Conservation (phyloP, 306 rosid genomes). For the Lablab purpureus region DNA sequence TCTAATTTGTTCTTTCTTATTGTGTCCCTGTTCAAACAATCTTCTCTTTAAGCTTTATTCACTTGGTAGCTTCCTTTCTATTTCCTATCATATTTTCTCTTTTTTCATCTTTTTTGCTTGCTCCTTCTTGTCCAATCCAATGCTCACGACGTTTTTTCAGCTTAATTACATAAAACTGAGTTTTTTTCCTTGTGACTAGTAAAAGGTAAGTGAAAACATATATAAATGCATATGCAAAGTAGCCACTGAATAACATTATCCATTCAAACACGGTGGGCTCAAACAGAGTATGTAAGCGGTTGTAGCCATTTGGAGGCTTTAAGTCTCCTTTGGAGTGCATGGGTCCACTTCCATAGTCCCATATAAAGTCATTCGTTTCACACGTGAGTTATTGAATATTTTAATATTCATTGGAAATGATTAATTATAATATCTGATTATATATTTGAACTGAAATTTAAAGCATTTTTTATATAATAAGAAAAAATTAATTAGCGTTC, state of each 20-base stretch:
- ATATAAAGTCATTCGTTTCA: constrained; percentile 10
- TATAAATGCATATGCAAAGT: constrained; percentile 1
- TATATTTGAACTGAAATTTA: too few species aligned
- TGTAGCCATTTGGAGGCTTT: background rate
- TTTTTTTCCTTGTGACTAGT: too few species aligned
- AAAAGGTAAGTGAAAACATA: background rate
- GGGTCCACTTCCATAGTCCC: background rate
- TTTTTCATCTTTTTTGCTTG: background rate
- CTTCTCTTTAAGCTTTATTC: constrained; percentile 45
- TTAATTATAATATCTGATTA: too few species aligned
- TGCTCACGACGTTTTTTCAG: background rate
- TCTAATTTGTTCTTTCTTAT: background rate
- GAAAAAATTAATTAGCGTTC: background rate
- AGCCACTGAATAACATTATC: background rate
- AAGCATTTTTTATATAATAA: too few species aligned
- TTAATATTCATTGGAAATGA: too few species aligned
- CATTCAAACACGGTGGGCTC: constrained; percentile 22
- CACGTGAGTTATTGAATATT: constrained; percentile 14
- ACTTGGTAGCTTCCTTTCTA: background rate
- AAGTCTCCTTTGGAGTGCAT: background rate
- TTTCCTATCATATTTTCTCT: background rate
- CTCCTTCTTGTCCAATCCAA: background rate
- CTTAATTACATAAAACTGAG: too few species aligned
- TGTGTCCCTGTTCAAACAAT: constrained; percentile 23
- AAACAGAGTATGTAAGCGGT: background rate